Evolutionary conservation across 345 rosid genomes (phyloP).

Genomic region (Noccaea bulbosa): DNA sequence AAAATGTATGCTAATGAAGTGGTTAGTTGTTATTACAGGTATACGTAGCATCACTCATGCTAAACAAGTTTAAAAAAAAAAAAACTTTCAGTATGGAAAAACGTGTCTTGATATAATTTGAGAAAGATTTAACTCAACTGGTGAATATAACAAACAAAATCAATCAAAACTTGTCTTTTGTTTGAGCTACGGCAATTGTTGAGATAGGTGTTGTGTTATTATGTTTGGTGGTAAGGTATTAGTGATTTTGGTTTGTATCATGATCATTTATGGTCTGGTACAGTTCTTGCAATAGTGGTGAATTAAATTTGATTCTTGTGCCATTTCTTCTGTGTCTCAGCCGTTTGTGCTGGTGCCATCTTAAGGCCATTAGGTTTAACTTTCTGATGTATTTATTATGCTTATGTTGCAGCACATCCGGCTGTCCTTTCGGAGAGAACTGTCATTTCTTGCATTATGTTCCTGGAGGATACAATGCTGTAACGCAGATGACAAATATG

Average conservation of each 20-base stretch:
- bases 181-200: conserved; percentile 19
- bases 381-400: conserved; percentile 20
- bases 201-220: conserved; percentile 7
- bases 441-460: conserved; percentile 96
- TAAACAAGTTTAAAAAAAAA: conserved; percentile 12
- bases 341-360: conserved; percentile 17
- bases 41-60: conserved; percentile 8
- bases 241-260: conserved; percentile 10
- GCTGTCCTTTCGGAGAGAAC: conserved; percentile 97
- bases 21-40: conserved; percentile 43
- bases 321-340: not conserved
- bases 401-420: conserved; percentile 75
- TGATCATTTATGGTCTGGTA: conserved; percentile 13
- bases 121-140: conserved; percentile 13
- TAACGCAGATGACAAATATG: conserved; percentile 70
- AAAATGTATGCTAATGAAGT: conserved; percentile 32
- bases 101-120: conserved; percentile 21
- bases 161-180: conserved; percentile 25
- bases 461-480: conserved; percentile 95
- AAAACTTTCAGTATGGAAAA: conserved; percentile 11
- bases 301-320: not conserved
- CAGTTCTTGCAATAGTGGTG: conserved; percentile 10
- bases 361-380: conserved; percentile 24
- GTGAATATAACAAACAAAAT: conserved; percentile 6
- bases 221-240: conserved; percentile 29